Base-by-base conservation (phyloP, 1,139 yeast genomes). In the Blastobotrys persicus region DNA sequence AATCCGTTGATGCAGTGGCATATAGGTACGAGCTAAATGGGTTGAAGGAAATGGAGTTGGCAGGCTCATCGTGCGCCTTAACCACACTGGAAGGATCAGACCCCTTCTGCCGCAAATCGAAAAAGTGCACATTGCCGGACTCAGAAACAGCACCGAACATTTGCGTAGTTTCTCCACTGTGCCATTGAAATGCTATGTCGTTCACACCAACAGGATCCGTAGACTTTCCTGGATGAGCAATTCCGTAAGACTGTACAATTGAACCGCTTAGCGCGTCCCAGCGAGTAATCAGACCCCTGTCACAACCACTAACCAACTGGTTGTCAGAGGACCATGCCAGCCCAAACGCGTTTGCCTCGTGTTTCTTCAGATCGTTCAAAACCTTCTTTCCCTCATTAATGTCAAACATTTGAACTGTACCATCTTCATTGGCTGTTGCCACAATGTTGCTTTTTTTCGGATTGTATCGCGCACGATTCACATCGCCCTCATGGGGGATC, bases 381-480 rank as follows among this genome's bases (percentile, higher is more conserved):
- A 34, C 47, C 33, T 33, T 45, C 34, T 40, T 35, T 51, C 58
- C 47, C 51, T 54, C 57, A 67, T 62, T 72, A 55, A 78, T 71
- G 56, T 83, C 78, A 66, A 85, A 88, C n/a, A 91, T 66, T 55
- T 75, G 81, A 1, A 85, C 80, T 44, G 77, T 80, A 19, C 98
- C 98, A 2, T 69, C 67, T 1, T 91, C 95, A 55, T 85, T 81
- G 57, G 89, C 83, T 0, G 96, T 81, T 2, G 95, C 92, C 12
- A 89, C 77, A 0, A 80, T 66, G 40, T 73, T 76, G 2, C 87
- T 74, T 57, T 83, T 77, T 57, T 81, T 85, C 0, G 96, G 96
- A 79, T 85, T 80, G 62, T 79, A 82, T 41, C 96, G 78, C 3
- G 96, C 96, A 56, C 91, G 75, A 62, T 89, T 88, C 49, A 91